Percentiles rank a stretch among this genome's conserved stretches.
Evolutionary conservation across 2,329 filamentous ascomycete genomes (phyloP).

Genomic region (Talaromyces funiculosus): DNA sequence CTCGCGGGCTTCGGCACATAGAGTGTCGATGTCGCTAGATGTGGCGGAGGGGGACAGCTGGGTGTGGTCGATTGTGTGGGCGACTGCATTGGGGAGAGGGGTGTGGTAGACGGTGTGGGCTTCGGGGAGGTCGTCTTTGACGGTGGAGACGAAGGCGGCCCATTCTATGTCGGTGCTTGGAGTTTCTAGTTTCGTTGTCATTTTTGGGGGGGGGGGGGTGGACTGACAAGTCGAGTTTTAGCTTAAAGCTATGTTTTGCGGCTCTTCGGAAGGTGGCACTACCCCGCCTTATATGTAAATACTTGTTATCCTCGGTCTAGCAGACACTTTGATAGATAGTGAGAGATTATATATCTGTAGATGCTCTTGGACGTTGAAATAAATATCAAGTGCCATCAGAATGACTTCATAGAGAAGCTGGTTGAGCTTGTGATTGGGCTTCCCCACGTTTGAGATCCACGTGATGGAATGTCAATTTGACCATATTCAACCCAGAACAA

Average conservation of each 20-base stretch:
- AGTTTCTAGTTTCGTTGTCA: slow-evolving; percentile 13
- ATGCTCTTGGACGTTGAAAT: neutral
- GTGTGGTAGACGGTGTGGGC: slow-evolving; percentile 20
- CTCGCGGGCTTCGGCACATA: slow-evolving; percentile 51
- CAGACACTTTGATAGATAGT: neutral
- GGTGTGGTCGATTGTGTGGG: slow-evolving; percentile 41
- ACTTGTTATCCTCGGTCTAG: no score
- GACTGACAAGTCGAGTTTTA: neutral
- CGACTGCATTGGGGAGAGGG: slow-evolving; percentile 24
- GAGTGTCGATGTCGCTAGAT: slow-evolving; percentile 43
- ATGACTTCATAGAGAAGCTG: slow-evolving; percentile 9
- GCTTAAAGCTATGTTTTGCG: neutral
- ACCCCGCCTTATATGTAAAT: neutral
- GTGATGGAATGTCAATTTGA: neutral
- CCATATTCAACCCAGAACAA: neutral
- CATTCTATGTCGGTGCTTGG: slow-evolving; percentile 31
- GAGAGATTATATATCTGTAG: neutral
- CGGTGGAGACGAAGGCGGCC: slow-evolving; percentile 24
- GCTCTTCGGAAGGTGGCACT: neutral
- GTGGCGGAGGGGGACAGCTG: slow-evolving; percentile 40
- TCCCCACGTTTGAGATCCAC: neutral
- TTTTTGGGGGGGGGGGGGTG: neutral
- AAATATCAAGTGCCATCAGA: neutral
- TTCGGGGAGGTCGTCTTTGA: slow-evolving; percentile 23
- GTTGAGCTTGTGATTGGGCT: neutral